Conservation (phyloP, 768 basidiomycete genomes). For the Phaeotremella fagi region DNA sequence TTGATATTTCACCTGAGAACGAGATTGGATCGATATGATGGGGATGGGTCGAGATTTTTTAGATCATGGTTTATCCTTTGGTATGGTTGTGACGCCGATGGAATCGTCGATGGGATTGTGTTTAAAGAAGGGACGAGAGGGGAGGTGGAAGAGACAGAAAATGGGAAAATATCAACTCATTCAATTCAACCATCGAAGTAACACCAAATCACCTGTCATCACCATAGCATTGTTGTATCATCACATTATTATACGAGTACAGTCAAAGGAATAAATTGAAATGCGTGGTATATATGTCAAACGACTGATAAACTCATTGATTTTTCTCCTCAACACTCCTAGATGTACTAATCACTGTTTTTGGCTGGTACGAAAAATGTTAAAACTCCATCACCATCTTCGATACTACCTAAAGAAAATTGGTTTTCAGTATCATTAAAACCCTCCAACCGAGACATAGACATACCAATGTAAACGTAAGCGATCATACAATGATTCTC, state of each 20-base stretch:
- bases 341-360: slow-evolving; percentile 11
- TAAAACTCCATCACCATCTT: slow-evolving; percentile 44
- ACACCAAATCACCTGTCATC: too few relatives aligned
- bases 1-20: slow-evolving; percentile 1
- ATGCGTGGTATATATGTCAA: too few relatives aligned
- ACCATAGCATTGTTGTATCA: too few relatives aligned
- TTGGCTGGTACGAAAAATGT: slow-evolving; percentile 48
- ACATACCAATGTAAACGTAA: slow-evolving; percentile 48
- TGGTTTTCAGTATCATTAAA: not conserved
- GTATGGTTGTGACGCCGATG: too few relatives aligned
- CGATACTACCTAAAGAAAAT: slow-evolving; percentile 30
- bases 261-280: too few relatives aligned
- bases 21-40: not conserved
- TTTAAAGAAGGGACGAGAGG: too few relatives aligned
- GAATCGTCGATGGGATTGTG: too few relatives aligned
- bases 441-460: not conserved
- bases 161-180: too few relatives aligned
- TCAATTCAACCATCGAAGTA: too few relatives aligned
- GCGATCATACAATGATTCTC: slow-evolving; percentile 46
- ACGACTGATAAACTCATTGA: too few relatives aligned
- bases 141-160: too few relatives aligned
- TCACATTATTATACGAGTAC: too few relatives aligned
- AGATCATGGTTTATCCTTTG: not conserved
- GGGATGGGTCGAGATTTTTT: not conserved
- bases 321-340: slow-evolving; percentile 17